Evolutionary conservation across 768 basidiomycete genomes (phyloP), one percentile per base, ranked within the genome.

Genomic region (Boletellus emodensis): DNA sequence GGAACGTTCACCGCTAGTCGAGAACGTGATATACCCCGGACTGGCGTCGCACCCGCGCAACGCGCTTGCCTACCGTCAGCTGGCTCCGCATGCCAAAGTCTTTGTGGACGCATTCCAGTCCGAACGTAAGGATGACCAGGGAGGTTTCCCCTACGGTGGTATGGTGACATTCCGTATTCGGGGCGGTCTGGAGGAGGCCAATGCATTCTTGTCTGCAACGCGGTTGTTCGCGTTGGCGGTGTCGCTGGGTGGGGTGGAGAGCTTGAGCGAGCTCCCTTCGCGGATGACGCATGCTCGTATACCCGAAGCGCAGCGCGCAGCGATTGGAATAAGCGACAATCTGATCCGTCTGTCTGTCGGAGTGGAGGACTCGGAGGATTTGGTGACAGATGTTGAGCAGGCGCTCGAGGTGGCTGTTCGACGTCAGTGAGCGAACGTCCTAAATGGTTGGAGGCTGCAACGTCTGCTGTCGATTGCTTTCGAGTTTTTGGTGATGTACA

Each of bases 171-270:
- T 87, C 71, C 71, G 82, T 2, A 77, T 87, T 43, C 67, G 72
- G 36, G 72, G 77, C n/a, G 77, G 82, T 1, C 65, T 70, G 26
- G 61, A 52, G 40, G 75, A 79, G 54, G 85, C 89, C 3, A 78
- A 85, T 44, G 72, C 60, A 51, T 94, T 96, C 72, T 64, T 94
- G 49, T 80, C 79, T 0, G 66, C 78, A 0, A 75, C 83, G 4
- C 67, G 79, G 24, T 63, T 94, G 32, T 93, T 94, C 61, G 77
- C 84, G 22, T 75, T 97, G 12, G 94, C 94, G 1, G 94, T 94
- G 77, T 84, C 82, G 22, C 70, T 97, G 5, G 95, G 95, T 1
- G 95, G 94, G 0, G 90, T 96, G 6, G 95, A 98, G 77, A 87
- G 84, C 65, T 70, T 97, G 32, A 88, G 89, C 0, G 94, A 97